These are phyloP conservation scores for Cladosporium halotolerans DNA, from an alignment of 2,329 filamentous ascomycete species.

Conservation along the genomic window DNA sequence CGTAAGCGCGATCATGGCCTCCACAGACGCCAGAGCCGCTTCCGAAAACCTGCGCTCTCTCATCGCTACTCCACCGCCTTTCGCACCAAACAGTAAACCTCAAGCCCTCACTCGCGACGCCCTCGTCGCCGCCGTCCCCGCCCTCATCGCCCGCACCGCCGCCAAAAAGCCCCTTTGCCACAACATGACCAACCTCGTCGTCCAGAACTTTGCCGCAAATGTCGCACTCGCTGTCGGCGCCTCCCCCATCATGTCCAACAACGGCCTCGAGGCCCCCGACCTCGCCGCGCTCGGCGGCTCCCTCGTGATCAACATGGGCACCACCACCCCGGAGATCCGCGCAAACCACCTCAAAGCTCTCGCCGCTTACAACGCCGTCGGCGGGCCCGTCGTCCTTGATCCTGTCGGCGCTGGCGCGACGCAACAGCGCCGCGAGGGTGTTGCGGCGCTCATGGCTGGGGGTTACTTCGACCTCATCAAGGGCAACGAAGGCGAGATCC, in stretches of 20 bases:
- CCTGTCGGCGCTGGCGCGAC: conserved; percentile 89
- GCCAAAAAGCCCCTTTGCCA: conserved; percentile 68
- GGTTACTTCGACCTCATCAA: conserved; percentile 88
- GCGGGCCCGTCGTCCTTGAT: conserved; percentile 74
- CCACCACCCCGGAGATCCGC: conserved; percentile 69
- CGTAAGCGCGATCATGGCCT: conserved; percentile 80
- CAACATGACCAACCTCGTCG: conserved; percentile 96
- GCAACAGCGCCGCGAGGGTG: conserved; percentile 61
- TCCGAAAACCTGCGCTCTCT: conserved; percentile 54
- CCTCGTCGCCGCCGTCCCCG: conserved; percentile 24
- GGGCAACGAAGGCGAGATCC: conserved; percentile 86
- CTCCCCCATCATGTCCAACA: conserved; percentile 91
- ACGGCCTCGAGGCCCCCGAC: conserved; percentile 73
- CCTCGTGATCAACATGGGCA: conserved; percentile 93
- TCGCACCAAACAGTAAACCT: conserved; percentile 24
- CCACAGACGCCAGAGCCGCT: conserved; percentile 58
- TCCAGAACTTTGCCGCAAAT: conserved; percentile 92
- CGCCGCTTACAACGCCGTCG: conserved; percentile 70
- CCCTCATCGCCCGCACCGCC: conserved; percentile 53
- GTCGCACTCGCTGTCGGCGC: conserved; percentile 78
- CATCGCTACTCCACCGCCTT: conserved; percentile 41
- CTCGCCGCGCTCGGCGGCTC: conserved; percentile 70
- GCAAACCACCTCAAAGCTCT: conserved; percentile 68
- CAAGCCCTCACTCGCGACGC: conserved; percentile 26
- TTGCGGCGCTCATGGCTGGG: conserved; percentile 61